Evolutionary conservation across 345 rosid species (phyloP).

Genomic region (Triadica sebifera): DNA sequence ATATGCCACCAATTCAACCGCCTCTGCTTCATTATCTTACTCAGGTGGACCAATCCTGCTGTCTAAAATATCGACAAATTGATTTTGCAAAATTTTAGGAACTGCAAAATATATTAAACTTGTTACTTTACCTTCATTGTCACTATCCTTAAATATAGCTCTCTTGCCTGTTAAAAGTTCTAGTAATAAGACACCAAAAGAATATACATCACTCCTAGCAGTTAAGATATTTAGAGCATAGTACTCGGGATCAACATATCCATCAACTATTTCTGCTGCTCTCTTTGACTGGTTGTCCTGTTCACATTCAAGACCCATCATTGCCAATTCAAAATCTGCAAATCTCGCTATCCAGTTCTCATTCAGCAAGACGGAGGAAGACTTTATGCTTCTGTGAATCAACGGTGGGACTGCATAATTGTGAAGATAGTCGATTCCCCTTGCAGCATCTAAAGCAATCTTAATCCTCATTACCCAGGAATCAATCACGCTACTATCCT

Average conservation of each 20-base stretch:
- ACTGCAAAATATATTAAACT: slow-evolving; percentile 50
- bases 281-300: slow-evolving; percentile 38
- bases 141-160: slow-evolving; percentile 54
- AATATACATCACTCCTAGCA: too few species aligned
- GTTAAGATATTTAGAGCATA: too few species aligned
- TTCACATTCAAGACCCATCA: slow-evolving; percentile 56
- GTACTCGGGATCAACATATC: too few species aligned
- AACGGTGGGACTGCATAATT: slow-evolving; percentile 76
- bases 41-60: slow-evolving; percentile 51
- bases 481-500: slow-evolving; percentile 56
- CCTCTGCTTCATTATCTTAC: slow-evolving; percentile 28
- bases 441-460: slow-evolving; percentile 72
- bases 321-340: slow-evolving; percentile 71
- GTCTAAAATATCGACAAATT: slow-evolving; percentile 51
- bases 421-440: slow-evolving; percentile 87
- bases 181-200: slow-evolving; percentile 65
- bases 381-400: slow-evolving; percentile 76
- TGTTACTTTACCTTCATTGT: slow-evolving; percentile 25
- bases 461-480: slow-evolving; percentile 89
- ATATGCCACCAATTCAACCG: slow-evolving; percentile 62
- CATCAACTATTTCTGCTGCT: slow-evolving; percentile 73
- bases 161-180: slow-evolving; percentile 74
- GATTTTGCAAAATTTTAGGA: slow-evolving; percentile 44
- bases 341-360: slow-evolving; percentile 65
- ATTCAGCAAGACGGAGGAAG: slow-evolving; percentile 71